Conservation (phyloP, 768 basidiomycete species). For the Kwoniella bestiolae region DNA sequence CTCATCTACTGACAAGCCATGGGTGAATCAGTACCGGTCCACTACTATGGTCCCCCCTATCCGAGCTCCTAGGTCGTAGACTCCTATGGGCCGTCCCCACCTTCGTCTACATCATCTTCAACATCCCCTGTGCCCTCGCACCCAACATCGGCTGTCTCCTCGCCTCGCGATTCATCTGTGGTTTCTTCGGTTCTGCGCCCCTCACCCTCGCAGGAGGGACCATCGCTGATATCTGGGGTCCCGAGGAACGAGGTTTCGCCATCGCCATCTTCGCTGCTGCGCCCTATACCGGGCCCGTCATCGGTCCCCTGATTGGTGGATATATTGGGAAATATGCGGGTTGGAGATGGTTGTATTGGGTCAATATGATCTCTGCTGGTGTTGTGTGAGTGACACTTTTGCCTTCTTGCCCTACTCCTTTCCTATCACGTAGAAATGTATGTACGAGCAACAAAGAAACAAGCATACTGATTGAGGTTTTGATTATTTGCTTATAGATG, state of each 20-base stretch:
- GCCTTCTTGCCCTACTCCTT: background rate
- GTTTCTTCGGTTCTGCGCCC: constrained; percentile 48
- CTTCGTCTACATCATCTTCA: constrained; percentile 53
- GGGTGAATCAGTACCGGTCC: constrained; percentile 42
- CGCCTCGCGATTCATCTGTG: constrained; percentile 53
- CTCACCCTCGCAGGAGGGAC: constrained; percentile 52
- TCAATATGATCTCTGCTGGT: constrained; percentile 52
- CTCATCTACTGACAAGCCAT: background rate
- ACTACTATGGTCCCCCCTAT: constrained; percentile 52
- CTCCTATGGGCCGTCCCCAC: constrained; percentile 44
- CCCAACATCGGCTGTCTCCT: constrained; percentile 48
- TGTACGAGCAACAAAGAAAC: background rate
- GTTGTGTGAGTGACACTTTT: constrained; percentile 27
- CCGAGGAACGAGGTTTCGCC: constrained; percentile 49
- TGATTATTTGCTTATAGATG: constrained; percentile 3
- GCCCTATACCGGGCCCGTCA: constrained; percentile 51
- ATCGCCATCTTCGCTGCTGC: constrained; percentile 53
- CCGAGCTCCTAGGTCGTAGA: constrained; percentile 51
- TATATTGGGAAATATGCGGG: constrained; percentile 51
- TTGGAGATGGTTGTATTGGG: constrained; percentile 58
- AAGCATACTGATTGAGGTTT: background rate
- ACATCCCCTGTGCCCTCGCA: constrained; percentile 53
- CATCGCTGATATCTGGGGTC: constrained; percentile 50
- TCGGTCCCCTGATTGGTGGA: constrained; percentile 55
- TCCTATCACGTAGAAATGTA: constrained; percentile 21